These are phyloP conservation scores for Lyophyllum atratum DNA, from an alignment of 768 basidiomycete genomes.

Conservation along the genomic window DNA sequence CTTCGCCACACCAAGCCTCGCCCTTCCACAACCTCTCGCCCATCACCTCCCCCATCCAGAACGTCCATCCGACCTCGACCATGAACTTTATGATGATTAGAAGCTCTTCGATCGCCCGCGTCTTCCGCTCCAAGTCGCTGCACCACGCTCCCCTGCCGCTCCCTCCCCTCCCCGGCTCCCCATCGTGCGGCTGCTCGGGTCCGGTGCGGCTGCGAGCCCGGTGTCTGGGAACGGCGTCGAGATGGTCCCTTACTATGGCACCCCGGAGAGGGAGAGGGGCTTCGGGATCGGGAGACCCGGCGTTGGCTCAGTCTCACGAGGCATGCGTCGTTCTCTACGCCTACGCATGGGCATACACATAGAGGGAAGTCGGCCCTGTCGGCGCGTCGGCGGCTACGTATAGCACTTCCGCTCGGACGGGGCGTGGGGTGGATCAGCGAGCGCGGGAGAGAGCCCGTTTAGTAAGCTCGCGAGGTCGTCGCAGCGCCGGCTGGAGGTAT, in stretches of 20 bases:
- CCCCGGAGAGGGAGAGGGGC: not conserved
- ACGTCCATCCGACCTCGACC: not conserved
- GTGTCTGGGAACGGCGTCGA: not conserved
- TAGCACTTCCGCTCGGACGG: too few relatives aligned
- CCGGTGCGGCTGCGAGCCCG: not conserved
- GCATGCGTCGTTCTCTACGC: not conserved
- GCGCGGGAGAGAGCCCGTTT: conserved; percentile 5
- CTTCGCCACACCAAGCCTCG: too few relatives aligned
- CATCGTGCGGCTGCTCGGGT: conserved; percentile 47
- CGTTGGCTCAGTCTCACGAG: not conserved
- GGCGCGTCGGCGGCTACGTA: not conserved
- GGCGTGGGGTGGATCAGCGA: not conserved
- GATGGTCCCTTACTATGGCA: too few relatives aligned
- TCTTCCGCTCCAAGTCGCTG: conserved; percentile 57
- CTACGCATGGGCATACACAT: not conserved
- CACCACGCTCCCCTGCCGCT: conserved; percentile 43
- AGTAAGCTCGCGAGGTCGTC: conserved; percentile 28
- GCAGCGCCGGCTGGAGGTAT: conserved; percentile 60
- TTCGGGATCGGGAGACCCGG: not conserved
- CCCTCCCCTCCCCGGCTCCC: conserved; percentile 31
- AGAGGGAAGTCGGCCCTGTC: conserved; percentile 7
- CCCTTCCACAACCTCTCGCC: conserved; percentile 1
- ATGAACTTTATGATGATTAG: conserved; percentile 12
- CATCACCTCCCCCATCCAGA: conserved; percentile 13
- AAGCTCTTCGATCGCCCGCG: conserved; percentile 35